Conservation (phyloP, 129 eudicot species). For the Tagetes erecta region DNA sequence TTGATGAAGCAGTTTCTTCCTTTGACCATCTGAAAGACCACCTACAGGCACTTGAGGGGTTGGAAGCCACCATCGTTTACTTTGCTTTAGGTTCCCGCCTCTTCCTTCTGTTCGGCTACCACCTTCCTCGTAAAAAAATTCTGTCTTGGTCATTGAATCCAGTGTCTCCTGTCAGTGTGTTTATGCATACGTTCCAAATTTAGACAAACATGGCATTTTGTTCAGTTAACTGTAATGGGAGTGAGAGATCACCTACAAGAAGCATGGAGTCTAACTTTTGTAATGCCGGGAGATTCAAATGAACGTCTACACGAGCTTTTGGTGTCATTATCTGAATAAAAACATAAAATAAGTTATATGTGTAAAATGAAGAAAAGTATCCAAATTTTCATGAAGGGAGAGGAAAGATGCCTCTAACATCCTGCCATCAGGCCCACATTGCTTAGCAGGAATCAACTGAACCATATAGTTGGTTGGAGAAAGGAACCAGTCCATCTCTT, state of each 20-base stretch:
- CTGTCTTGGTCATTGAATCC: constrained; percentile 74
- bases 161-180: constrained; percentile 53
- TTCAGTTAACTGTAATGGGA: not conserved
- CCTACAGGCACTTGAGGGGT: constrained; percentile 72
- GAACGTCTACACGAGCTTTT: constrained; percentile 86
- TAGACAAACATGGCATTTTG: constrained; percentile 21
- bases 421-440: constrained; percentile 65
- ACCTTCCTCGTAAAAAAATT: constrained; percentile 92
- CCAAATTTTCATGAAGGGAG: not conserved
- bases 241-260: constrained; percentile 62
- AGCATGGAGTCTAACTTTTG: constrained; percentile 91
- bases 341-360: not conserved
- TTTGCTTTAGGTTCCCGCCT: constrained; percentile 46
- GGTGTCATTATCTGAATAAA: constrained; percentile 86
- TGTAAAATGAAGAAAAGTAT: not conserved
- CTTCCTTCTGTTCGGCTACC: constrained; percentile 89
- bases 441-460: constrained; percentile 91
- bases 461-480: constrained; percentile 91
- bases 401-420: constrained; percentile 60
- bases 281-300: constrained; percentile 86
- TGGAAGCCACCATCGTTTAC: constrained; percentile 99
- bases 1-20: constrained; percentile 61
- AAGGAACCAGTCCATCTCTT: constrained; percentile 97
- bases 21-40: constrained; percentile 72
- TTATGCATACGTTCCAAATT: constrained; percentile 16